Base-by-base conservation (phyloP, 163 green algal genomes). In the Scenedesmus sp. region DNA sequence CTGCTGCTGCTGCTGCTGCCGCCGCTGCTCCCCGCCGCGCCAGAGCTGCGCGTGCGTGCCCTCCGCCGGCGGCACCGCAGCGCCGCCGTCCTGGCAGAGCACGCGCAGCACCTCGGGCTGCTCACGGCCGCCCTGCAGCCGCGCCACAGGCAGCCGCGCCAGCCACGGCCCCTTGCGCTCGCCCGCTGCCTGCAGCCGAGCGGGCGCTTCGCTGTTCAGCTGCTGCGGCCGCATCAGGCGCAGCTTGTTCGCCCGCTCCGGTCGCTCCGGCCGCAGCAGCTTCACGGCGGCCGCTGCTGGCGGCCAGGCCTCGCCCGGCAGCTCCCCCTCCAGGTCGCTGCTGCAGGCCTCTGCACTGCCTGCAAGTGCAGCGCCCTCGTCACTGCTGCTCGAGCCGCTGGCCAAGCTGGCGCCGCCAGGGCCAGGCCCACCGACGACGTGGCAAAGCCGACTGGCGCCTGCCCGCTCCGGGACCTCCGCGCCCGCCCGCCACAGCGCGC, bases 271-370 rank as follows among this genome's bases (percentile, higher is more conserved):
- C 45, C 60, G 64, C 33, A 74, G 51, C 26, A 74, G 64, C 64
- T 74, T 74, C 4, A 62, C 64, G 33, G 60, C 45, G 22, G 63
- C 63, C n/a, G 64, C 24, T 33, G 64, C 64, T 29, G n/a, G n/a
- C n/a, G n/a, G n/a, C n/a, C n/a, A n/a, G n/a, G n/a, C n/a, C n/a
- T n/a, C n/a, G n/a, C n/a, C n/a, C n/a, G n/a, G n/a, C n/a, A n/a
- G n/a, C n/a, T n/a, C n/a, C n/a, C n/a, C n/a, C n/a, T n/a, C n/a
- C n/a, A n/a, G n/a, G n/a, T n/a, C n/a, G n/a, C n/a, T n/a, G n/a
- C n/a, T n/a, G n/a, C n/a, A n/a, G n/a, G n/a, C n/a, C n/a, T n/a
- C n/a, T n/a, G 45, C 45, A 60, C 31, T 56, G 24, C 64, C 45
- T 15, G 20, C 60, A 18, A 29, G 28, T 45, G 45, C 31, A 1